These are phyloP conservation scores for Barnettozyma hawaiiensis DNA, from an alignment of 1,139 yeast genomes.

Conservation along the genomic window DNA sequence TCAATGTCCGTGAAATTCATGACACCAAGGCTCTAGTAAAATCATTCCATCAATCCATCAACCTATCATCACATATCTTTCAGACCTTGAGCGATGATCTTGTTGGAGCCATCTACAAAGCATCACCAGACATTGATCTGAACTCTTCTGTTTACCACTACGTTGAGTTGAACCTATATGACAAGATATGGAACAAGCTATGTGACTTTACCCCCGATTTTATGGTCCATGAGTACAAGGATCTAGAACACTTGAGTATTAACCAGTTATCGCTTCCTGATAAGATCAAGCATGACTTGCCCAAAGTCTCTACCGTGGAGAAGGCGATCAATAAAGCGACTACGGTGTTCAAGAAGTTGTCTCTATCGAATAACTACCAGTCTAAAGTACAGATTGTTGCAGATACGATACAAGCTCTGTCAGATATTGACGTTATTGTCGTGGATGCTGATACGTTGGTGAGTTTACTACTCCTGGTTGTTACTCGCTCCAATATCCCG, in stretches of 20 bases:
- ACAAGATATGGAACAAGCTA: conserved; percentile 54
- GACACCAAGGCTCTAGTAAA: conserved; percentile 32
- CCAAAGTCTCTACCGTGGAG: conserved; percentile 34
- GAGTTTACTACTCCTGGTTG: conserved; percentile 65
- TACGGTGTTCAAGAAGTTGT: conserved; percentile 45
- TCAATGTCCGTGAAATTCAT: conserved; percentile 29
- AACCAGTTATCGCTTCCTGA: conserved; percentile 66
- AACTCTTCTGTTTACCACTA: conserved; percentile 58
- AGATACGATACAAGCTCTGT: conserved; percentile 48
- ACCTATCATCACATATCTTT: conserved; percentile 37
- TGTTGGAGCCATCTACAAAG: conserved; percentile 28
- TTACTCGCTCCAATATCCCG: conserved; percentile 56
- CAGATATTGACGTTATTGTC: conserved; percentile 31
- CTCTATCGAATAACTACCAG: conserved; percentile 45
- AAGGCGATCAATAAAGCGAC: conserved; percentile 58
- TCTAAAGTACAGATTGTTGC: conserved; percentile 50
- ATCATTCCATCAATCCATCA: conserved; percentile 32
- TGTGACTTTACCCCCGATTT: conserved; percentile 30
- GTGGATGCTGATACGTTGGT: conserved; percentile 82
- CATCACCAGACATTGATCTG: conserved; percentile 44
- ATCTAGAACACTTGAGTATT: conserved; percentile 51
- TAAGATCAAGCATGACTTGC: conserved; percentile 31
- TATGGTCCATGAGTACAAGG: conserved; percentile 35
- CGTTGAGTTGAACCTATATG: conserved; percentile 63
- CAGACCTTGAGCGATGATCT: conserved; percentile 31